Percentiles rank a stretch among this genome's conserved stretches.
phyloP scores from a whole-genome alignment of 2,329 filamentous ascomycete species.

The Beauveria rudraprayagi region DNA sequence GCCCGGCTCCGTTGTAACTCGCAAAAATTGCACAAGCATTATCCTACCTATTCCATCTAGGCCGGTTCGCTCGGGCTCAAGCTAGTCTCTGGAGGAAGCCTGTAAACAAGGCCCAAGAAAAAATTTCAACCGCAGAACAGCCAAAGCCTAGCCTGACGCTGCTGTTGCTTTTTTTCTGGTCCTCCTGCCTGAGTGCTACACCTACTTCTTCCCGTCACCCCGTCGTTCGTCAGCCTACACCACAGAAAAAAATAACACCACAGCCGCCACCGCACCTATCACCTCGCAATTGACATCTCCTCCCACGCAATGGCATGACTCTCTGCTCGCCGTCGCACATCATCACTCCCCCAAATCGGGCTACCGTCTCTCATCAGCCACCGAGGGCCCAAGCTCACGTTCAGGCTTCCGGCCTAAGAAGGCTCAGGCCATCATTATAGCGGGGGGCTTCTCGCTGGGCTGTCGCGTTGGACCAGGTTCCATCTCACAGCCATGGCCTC shows the following conservation, averaged over 20 bases:
- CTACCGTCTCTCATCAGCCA: conserved; percentile 6
- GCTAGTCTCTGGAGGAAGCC: neutral
- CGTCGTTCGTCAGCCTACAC: neutral
- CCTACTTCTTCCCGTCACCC: neutral
- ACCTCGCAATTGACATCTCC: conserved; percentile 3
- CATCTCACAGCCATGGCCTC: conserved; percentile 11
- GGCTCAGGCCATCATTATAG: conserved; percentile 11
- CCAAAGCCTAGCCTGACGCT: neutral
- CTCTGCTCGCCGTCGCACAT: neutral
- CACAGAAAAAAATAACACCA: conserved; percentile 3
- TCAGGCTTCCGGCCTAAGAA: conserved; percentile 8
- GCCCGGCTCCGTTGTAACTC: neutral
- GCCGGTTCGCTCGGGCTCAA: neutral
- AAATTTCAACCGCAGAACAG: neutral
- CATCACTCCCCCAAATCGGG: neutral
- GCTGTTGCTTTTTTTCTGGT: neutral
- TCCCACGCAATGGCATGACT: conserved; percentile 8
- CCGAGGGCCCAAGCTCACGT: conserved; percentile 6
- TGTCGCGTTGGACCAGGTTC: conserved; percentile 11
- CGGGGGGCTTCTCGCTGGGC: conserved; percentile 7
- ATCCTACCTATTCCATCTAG: neutral
- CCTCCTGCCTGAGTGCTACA: neutral
- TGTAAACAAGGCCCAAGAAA: neutral
- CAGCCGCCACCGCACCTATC: conserved; percentile 2
- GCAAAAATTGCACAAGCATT: neutral